Base-by-base conservation (phyloP, 2,329 filamentous ascomycete genomes). In the Ophiocordyceps camponoti-leonardi region DNA sequence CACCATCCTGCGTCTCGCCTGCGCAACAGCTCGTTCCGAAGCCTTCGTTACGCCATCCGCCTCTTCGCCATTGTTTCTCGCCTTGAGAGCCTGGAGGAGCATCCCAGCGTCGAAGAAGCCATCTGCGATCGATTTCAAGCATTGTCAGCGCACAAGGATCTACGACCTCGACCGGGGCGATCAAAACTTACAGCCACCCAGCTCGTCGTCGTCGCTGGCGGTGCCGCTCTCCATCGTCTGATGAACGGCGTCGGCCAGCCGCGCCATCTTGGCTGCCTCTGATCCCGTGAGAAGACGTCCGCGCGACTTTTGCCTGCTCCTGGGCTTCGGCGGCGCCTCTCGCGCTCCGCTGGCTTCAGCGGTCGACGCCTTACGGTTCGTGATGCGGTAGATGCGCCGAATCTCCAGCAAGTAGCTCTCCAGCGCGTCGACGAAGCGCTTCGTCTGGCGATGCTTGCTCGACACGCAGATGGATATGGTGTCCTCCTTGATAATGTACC, bases 41-140 rank as follows among this genome's bases (percentile, higher is more conserved):
- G 71, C 60, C 52, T 72, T 76, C 11, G 64, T 64, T 49, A 26
- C 13, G 7, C n/a, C 31, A 11, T 16, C 31, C 31, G 31, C n/a
- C 63, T 83, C 83, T 70, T 86, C 81, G 33, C 83, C 83, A 8
- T 88, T 74, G 49, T 86, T 80, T 52, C 81, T 69, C 49, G 81
- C 81, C 59, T 88, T 88, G 47, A 94, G 76, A 1, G 87, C 86
- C 60, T 93, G 85, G 22, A 92, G 71, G 6, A 95, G 75, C 86
- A 95, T 94, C 14, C 90, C 90, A 1, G 90, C 87, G 60, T 96
- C 90, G 65, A 96, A 96, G 70, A 96, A 95, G 30, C 90, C 90
- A 69, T 95, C 88, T 94, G 58, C n/a, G 40, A 6, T 1, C 20
- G 14, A 6, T 3, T 23, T 23, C 22, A 20, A 14, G 10, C 4